A percentile compares a stretch with the other conserved stretches of the same genome.
Evolutionary conservation across 176 grass and related monocot genomes (phyloP).

Genomic region (Puccinellia tenuiflora): DNA sequence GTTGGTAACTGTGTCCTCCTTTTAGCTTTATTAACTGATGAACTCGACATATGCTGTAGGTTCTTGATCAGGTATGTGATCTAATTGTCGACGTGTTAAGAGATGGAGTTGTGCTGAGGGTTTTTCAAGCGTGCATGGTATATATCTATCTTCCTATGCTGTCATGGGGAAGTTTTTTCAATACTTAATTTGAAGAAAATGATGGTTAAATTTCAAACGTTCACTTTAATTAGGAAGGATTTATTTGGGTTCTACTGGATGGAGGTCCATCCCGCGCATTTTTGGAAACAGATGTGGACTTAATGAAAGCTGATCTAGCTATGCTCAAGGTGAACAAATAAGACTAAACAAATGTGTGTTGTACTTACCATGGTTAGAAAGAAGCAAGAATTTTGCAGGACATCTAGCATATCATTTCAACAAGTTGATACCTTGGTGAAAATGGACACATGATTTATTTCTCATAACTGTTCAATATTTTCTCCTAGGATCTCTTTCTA

Average conservation of each 20-base stretch:
- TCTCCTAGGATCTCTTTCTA: constrained; percentile 83
- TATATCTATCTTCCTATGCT: constrained; percentile 8
- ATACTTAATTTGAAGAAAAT: constrained; percentile 17
- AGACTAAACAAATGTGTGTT: background rate
- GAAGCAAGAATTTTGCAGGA: background rate
- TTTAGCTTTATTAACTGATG: constrained; percentile 19
- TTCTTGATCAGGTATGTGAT: constrained; percentile 83
- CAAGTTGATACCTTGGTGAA: background rate
- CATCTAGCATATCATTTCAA: constrained; percentile 6
- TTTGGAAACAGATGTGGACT: constrained; percentile 61
- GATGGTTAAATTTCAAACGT: constrained; percentile 10
- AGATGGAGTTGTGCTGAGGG: constrained; percentile 77
- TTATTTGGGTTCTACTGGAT: constrained; percentile 81
- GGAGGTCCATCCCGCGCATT: constrained; percentile 83
- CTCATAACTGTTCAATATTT: constrained; percentile 7
- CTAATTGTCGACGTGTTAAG: constrained; percentile 71
- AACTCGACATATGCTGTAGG: constrained; percentile 41
- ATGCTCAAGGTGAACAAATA: constrained; percentile 62
- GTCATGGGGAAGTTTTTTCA: background rate
- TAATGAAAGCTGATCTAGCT: constrained; percentile 77
- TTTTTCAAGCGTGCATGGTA: constrained; percentile 90
- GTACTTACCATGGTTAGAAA: background rate
- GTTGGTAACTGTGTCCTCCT: background rate
- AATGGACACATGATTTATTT: constrained; percentile 23
- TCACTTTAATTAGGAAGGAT: constrained; percentile 53